Conservation (phyloP, 176 grass and related monocot species). For the Bonia amplexicaulis region DNA sequence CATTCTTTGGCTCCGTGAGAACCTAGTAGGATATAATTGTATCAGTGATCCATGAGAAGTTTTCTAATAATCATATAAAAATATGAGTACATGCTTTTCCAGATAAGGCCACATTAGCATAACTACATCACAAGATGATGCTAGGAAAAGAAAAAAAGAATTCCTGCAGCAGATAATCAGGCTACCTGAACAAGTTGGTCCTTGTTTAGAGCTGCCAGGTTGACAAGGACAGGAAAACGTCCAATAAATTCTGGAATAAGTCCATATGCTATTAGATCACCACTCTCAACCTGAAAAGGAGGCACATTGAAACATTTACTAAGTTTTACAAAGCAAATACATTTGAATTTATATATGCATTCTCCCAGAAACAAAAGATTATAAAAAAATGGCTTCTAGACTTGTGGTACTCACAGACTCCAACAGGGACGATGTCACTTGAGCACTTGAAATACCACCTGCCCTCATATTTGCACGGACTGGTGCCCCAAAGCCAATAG, state of each 20-base stretch:
- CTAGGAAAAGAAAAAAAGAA: not conserved
- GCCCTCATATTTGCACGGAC: conserved; percentile 80
- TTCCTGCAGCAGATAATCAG: not conserved
- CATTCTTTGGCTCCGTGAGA: conserved; percentile 84
- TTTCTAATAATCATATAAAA: not conserved
- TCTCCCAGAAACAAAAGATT: conserved; percentile 15
- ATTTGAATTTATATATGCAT: not conserved
- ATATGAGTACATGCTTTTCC: not conserved
- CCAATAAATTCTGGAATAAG: conserved; percentile 99
- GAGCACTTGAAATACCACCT: conserved; percentile 71
- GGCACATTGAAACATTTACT: not conserved
- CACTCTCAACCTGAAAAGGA: conserved; percentile 80
- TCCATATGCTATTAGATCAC: conserved; percentile 94
- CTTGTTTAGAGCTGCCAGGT: conserved; percentile 77
- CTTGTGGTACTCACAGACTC: conserved; percentile 65
- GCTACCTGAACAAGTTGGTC: conserved; percentile 91
- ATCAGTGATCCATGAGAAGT: conserved; percentile 19
- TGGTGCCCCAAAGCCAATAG: conserved; percentile 92
- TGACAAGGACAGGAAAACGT: conserved; percentile 91
- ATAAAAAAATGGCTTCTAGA: not conserved
- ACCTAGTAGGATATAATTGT: conserved; percentile 50
- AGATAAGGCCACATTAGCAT: not conserved
- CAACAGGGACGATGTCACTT: conserved; percentile 83
- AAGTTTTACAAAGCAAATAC: conserved; percentile 12
- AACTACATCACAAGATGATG: not conserved